phyloP scores from a whole-genome alignment of 768 basidiomycete genomes.

The Lepiota subincarnata region DNA sequence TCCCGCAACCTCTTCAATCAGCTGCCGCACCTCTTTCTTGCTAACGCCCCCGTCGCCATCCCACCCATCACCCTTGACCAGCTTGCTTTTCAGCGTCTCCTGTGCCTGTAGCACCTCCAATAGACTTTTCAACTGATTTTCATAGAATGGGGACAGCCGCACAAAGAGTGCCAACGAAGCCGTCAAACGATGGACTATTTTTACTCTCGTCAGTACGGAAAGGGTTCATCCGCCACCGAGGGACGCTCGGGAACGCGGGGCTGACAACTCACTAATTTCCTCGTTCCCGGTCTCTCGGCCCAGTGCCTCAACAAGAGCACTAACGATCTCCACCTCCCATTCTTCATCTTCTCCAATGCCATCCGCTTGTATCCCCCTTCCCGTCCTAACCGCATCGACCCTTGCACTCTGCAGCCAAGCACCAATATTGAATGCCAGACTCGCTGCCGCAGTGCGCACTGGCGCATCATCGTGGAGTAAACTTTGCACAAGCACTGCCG shows the following conservation, averaged over 20 bases:
- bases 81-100: slow-evolving; percentile 53
- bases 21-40: slow-evolving; percentile 62
- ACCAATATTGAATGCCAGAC: slow-evolving; percentile 74
- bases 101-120: slow-evolving; percentile 69
- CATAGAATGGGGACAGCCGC: slow-evolving; percentile 69
- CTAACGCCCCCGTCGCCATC: slow-evolving; percentile 45
- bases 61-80: slow-evolving; percentile 42
- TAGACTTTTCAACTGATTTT: slow-evolving; percentile 47
- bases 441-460: slow-evolving; percentile 78
- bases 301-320: slow-evolving; percentile 79
- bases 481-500: slow-evolving; percentile 56
- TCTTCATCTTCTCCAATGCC: slow-evolving; percentile 53
- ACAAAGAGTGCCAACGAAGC: slow-evolving; percentile 77
- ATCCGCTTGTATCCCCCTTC: slow-evolving; percentile 25
- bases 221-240: neutral
- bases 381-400: slow-evolving; percentile 33
- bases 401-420: slow-evolving; percentile 61
- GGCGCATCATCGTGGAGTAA: slow-evolving; percentile 63
- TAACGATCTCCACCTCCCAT: slow-evolving; percentile 82
- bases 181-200: slow-evolving; percentile 72
- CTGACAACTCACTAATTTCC: slow-evolving; percentile 67
- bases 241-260: neutral
- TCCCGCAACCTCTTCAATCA: slow-evolving; percentile 61
- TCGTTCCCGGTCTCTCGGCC: slow-evolving; percentile 66
- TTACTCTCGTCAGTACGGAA: neutral